phyloP scores from a whole-genome alignment of 305 asterid genomes.

The Solanum chacoense region DNA sequence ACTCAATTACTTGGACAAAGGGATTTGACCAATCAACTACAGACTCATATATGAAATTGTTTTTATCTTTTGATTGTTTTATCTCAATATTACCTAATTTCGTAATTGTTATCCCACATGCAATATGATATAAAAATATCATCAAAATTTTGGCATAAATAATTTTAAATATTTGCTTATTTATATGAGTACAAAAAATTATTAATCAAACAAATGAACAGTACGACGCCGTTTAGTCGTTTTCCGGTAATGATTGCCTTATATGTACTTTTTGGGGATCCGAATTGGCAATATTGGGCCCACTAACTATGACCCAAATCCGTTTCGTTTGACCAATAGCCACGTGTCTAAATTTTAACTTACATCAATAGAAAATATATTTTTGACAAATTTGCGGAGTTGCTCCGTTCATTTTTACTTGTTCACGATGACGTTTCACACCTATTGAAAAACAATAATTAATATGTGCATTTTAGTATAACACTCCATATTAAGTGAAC shows the following conservation, averaged over 20 bases:
- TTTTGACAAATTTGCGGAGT: background rate
- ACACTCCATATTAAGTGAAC: background rate
- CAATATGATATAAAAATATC: background rate
- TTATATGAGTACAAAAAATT: background rate
- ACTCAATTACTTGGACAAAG: background rate
- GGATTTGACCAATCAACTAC: background rate
- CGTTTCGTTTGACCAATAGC: constrained; percentile 18
- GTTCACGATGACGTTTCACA: background rate
- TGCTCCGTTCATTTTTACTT: background rate
- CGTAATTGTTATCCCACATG: background rate
- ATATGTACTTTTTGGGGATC: constrained; percentile 15
- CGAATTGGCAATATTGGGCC: constrained; percentile 21
- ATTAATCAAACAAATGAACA: background rate
- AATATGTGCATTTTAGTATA: background rate
- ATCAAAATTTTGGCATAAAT: background rate
- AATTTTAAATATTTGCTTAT: background rate
- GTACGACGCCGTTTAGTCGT: background rate
- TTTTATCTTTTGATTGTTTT: background rate
- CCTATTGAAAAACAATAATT: background rate
- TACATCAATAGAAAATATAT: background rate
- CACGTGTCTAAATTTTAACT: background rate
- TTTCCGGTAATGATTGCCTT: constrained; percentile 13
- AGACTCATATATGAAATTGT: rapidly evolving
- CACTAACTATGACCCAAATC: constrained; percentile 11
- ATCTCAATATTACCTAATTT: background rate